phyloP scores from a whole-genome alignment of 495 filamentous ascomycete genomes.

The Pseudevernia furfuracea region DNA sequence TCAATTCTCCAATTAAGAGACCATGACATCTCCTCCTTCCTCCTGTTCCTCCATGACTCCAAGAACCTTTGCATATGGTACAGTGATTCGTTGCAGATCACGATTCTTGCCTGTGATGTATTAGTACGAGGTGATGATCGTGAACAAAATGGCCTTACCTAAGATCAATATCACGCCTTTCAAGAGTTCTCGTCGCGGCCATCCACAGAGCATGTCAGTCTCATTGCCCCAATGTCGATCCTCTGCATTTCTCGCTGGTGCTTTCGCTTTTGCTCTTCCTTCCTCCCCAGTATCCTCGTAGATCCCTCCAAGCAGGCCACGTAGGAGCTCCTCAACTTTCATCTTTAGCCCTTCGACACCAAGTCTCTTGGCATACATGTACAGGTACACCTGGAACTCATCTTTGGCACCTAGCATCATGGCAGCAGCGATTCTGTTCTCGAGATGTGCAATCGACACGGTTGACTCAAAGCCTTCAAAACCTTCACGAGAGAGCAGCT shows the following conservation, averaged over 20 bases:
- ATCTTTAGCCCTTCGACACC: slow-evolving; percentile 77
- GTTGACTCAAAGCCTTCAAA: slow-evolving; percentile 86
- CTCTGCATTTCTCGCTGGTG: slow-evolving; percentile 45
- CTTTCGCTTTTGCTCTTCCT: slow-evolving; percentile 32
- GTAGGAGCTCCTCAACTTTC: slow-evolving; percentile 88
- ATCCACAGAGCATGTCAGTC: slow-evolving; percentile 64
- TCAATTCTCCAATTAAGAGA: slow-evolving; percentile 34
- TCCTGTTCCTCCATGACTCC: slow-evolving; percentile 47
- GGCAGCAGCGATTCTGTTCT: slow-evolving; percentile 88
- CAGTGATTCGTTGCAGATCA: slow-evolving; percentile 80
- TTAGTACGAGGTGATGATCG: slow-evolving; percentile 8
- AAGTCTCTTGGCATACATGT: slow-evolving; percentile 94
- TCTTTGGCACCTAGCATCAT: slow-evolving; percentile 76
- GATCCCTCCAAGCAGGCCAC: slow-evolving; percentile 67
- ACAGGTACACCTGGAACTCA: slow-evolving; percentile 82
- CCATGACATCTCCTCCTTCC: slow-evolving; percentile 45
- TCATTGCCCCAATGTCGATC: slow-evolving; percentile 47
- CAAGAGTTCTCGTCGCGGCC: slow-evolving; percentile 74
- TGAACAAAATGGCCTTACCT: slow-evolving; percentile 51
- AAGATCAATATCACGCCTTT: slow-evolving; percentile 86
- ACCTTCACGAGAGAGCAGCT: slow-evolving; percentile 73
- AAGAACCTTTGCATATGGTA: slow-evolving; percentile 77
- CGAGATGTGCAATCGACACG: slow-evolving; percentile 88
- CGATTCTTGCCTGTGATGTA: slow-evolving; percentile 73
- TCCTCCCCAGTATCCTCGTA: slow-evolving; percentile 43